These are phyloP conservation scores for Trichophaea hybrida DNA, from an alignment of 2,329 filamentous ascomycete genomes.

Conservation along the genomic window DNA sequence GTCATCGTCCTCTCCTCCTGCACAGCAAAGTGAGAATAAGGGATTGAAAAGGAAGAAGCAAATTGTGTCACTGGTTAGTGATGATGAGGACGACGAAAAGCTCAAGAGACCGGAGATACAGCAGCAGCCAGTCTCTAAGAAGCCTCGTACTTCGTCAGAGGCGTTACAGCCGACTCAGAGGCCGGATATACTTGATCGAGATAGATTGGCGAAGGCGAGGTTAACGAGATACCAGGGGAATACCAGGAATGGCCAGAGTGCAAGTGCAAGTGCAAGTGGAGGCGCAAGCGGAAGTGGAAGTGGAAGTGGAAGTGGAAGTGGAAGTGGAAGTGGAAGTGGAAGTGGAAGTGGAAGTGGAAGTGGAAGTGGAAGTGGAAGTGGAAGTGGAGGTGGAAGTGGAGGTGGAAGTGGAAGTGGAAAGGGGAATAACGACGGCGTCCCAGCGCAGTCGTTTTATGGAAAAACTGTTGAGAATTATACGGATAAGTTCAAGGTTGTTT, in stretches of 20 bases:
- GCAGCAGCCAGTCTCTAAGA: too few species aligned
- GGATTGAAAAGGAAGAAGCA: too few species aligned
- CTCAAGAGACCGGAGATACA: too few species aligned
- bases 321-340: not conserved
- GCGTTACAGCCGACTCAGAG: not conserved
- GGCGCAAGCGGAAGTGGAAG: not conserved
- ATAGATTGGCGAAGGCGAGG: too few species aligned
- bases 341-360: not conserved
- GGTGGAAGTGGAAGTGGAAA: not conserved
- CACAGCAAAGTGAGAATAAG: too few species aligned
- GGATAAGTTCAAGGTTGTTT: too few species aligned
- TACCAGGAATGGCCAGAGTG: not conserved
- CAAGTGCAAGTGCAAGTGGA: conserved; percentile 5
- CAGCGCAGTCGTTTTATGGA: not conserved
- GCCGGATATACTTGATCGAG: too few species aligned
- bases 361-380: conserved; percentile 4
- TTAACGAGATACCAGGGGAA: not conserved
- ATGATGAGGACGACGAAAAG: too few species aligned
- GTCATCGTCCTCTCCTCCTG: too few species aligned
- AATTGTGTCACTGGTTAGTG: too few species aligned
- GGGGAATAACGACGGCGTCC: not conserved
- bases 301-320: not conserved
- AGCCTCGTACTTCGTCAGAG: not conserved
- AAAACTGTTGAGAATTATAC: too few species aligned
- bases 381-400: not conserved